Percentiles rank a stretch among this genome's conserved stretches.
phyloP scores from a whole-genome alignment of 1,139 yeast genomes.

The Groenewaldozyma sp. region DNA sequence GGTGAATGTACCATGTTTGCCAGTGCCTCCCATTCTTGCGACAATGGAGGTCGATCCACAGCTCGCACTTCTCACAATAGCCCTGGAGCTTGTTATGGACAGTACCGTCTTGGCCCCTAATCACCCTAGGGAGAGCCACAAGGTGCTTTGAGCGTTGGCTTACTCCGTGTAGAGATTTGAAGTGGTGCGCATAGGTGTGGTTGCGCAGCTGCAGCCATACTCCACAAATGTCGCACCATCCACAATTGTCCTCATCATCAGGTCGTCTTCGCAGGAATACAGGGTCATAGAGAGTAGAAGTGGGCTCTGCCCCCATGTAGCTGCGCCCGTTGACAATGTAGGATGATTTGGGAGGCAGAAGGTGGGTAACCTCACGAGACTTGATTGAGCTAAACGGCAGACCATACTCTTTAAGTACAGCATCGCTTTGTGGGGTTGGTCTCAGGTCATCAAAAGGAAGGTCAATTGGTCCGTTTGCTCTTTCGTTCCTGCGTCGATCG shows the following conservation, averaged over 20 bases:
- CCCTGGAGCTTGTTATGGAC: slow-evolving; percentile 15
- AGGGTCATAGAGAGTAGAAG: slow-evolving; percentile 15
- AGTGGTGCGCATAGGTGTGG: slow-evolving; percentile 17
- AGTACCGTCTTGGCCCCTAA: slow-evolving; percentile 13
- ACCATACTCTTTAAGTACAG: slow-evolving; percentile 11
- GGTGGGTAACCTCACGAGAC: slow-evolving; percentile 8
- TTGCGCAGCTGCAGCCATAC: slow-evolving; percentile 16
- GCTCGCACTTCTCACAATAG: slow-evolving; percentile 13
- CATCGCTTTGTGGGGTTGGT: background rate
- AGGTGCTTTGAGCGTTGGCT: slow-evolving; percentile 14
- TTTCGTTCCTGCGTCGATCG: too few relatives aligned
- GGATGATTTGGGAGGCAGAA: slow-evolving; percentile 10
- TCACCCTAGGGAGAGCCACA: slow-evolving; percentile 12
- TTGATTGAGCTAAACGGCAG: slow-evolving; percentile 13
- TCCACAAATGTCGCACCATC: slow-evolving; percentile 18
- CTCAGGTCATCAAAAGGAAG: too few relatives aligned
- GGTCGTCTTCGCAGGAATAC: slow-evolving; percentile 15
- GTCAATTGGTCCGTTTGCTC: too few relatives aligned
- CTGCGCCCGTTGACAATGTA: slow-evolving; percentile 13
- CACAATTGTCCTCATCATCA: slow-evolving; percentile 15
- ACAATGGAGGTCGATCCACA: slow-evolving; percentile 16
- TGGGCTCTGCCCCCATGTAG: slow-evolving; percentile 17
- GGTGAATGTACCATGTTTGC: slow-evolving; percentile 18
- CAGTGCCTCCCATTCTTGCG: slow-evolving; percentile 14
- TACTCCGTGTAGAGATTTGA: slow-evolving; percentile 16